Evolutionary conservation across 1,284 basidiomycete genomes (phyloP), one percentile per base, ranked within the genome.

Genomic region (Erythrobasidium hasegawianum): DNA sequence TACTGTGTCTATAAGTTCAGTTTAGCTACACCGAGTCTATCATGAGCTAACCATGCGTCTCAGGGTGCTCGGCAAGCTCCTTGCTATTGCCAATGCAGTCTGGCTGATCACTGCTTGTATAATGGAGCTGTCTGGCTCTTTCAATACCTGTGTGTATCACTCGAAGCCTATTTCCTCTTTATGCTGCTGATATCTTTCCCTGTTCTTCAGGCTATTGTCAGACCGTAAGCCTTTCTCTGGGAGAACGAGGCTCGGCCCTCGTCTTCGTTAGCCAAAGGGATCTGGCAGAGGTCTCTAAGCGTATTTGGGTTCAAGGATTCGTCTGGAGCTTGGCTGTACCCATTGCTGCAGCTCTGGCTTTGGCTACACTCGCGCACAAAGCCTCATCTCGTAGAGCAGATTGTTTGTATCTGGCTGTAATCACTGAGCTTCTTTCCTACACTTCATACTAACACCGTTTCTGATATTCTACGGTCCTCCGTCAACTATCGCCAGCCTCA

Each of bases 41-140:
- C 24, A 18, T 20, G 14, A n/a, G 18, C 26, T 53, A 9, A 24
- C 26, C 5, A 53, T 26, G 20, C 9, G 2, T 3, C 9, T 10
- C 26, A 59, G 57, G 40, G 18, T 47, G 5, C 24, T 49, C 38
- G 57, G 57, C 57, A 59, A 59, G 27, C 10, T 49, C 18, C 5
- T 47, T 5, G 57, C 57, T n/a, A 9, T 22, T 40, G 22, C 24
- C 41, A 45, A 43, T 26, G 57, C 39, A 4, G 13, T 43, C 38
- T 59, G 57, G 57, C 57, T 59, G 4, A 41, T 59, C 11, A 47
- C 27, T 18, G 57, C 57, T 14, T 59, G 57, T 22, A 47, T 59
- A 38, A 43, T 59, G 57, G 20, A 59, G 40, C 57, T 59, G 7
- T 24, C 18, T 41, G 57, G 57, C 16, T 59, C 13, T 27, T 59